Evolutionary conservation across 345 rosid species (phyloP), one percentile per base, ranked within the genome.

Genomic region (Odontarrhena argentea): DNA sequence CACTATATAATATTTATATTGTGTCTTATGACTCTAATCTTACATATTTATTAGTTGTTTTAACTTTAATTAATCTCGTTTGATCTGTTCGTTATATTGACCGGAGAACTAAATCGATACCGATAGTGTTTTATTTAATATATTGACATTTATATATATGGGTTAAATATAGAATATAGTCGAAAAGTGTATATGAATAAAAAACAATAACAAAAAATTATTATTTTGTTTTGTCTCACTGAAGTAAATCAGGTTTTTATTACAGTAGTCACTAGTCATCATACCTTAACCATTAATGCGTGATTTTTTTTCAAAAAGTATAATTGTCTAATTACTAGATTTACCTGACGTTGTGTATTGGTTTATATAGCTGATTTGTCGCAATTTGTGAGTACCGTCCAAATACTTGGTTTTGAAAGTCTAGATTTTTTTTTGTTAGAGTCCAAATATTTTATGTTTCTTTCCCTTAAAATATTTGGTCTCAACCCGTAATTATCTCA

Each of bases 401-500:
- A 54, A 37, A 28, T 5, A 11, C 46, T 34, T 36, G 51, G 9
- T 36, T 36, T 63, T 71, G 69, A 43, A 42, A 52, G 63, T 26
- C 45, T 53, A 50, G 7, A 30, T 30, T 8, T 1, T 30, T 36
- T 8, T 48, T n/a, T n/a, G 28, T 3, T 18, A 49, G 42, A 50
- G 36, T 37, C 34, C 1, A 2, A 42, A 9, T 60, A 45, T 43
- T 43, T 51, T 34, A 45, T 53, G 43, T 60, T n/a, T 69, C 22
- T 70, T 52, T 14, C 36, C 37, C 67, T 69, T 51, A 10, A 43
- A 60, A 34, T 49, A 2, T 13, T 15, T 26, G 26, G 26, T 55
- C 49, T 71, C 7, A 14, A 38, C 60, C 67, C 71, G 76, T 66
- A 66, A 57, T 51, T 73, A 43, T 52, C 67, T 73, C 71, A 32